These are phyloP conservation scores for Alternaria sp. DNA, from an alignment of 2,329 filamentous ascomycete species.

Conservation along the genomic window DNA sequence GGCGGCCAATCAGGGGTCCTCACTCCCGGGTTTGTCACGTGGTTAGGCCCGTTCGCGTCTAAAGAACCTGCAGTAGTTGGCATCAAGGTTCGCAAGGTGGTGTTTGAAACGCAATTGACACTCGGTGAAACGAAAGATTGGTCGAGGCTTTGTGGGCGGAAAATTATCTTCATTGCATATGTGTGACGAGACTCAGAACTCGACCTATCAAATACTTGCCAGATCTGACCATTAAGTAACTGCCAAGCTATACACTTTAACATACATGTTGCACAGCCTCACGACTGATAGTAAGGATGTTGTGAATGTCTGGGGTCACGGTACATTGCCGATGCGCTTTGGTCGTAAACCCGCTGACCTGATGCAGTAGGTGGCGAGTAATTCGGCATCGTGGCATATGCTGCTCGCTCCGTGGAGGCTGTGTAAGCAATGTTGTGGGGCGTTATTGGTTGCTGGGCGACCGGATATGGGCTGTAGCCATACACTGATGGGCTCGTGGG, in stretches of 20 bases:
- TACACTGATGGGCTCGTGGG: conserved; percentile 11
- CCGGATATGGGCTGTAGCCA: conserved; percentile 22
- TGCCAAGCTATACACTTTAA: conserved; percentile 5
- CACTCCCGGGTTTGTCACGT: background rate
- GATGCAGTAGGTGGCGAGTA: conserved; percentile 11
- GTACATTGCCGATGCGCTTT: conserved; percentile 17
- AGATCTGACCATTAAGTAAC: conserved; percentile 4
- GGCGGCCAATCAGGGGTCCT: background rate
- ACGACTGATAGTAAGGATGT: conserved; percentile 25
- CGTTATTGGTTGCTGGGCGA: conserved; percentile 21
- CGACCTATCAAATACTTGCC: background rate
- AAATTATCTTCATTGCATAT: background rate
- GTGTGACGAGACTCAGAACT: background rate
- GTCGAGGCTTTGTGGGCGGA: background rate
- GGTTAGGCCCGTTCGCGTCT: background rate
- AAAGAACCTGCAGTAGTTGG: background rate
- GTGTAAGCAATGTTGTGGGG: conserved; percentile 20
- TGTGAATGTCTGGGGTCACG: conserved; percentile 26
- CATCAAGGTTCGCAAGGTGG: background rate
- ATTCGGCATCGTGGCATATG: conserved; percentile 17
- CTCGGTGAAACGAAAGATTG: background rate
- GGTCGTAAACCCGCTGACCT: conserved; percentile 14
- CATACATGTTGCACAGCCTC: conserved; percentile 23
- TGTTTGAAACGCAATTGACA: background rate
- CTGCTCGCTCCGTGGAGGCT: conserved; percentile 13